Base-by-base conservation (phyloP, 2,329 filamentous ascomycete species). In the Domatiomyces catenatus region DNA sequence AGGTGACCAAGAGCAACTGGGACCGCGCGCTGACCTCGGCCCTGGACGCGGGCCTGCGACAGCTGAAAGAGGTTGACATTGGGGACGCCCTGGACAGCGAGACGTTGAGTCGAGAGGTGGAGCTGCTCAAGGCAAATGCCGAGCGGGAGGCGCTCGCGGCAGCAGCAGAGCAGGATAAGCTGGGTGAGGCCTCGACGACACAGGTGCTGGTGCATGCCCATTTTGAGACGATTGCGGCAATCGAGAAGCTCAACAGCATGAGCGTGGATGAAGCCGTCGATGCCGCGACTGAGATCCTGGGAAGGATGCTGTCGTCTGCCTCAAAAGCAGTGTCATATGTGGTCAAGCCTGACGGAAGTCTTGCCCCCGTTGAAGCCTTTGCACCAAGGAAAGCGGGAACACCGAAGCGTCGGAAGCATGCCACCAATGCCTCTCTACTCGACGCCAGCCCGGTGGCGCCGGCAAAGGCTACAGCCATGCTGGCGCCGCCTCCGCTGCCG, bases 191-290 rank as follows among this genome's bases (percentile, higher is more conserved):
- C 18, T 79, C 77, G 17, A 79, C 85, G 57, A 75, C 94, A 61
- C 89, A 95, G 66, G 77, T 86, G 47, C 75, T 98, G 50, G 76
- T 96, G 8, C 83, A 84, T 49, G 86, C 90, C 10, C 90, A 96
- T 61, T 94, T 98, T 59, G 89, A 95, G 61, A 90, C 89, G 1
- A 77, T 96, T 54, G 74, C 86, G 3, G 86, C 88, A 0, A 77
- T 98, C 49, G 80, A 83, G 50, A 84, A 86, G 57, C 86, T 92
- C 20, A 77, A 90, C 58, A 73, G 77, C 36, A 87, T 96, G 81
- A 83, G 76, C 52, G 86, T 94, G 63, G 79, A 83, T 32, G 83
- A 93, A 54, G 92, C 90, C 1, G 76, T 95, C 1, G 73, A 82
- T 15, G 81, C 85, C 50, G 92, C 89, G 22, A 87, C 83, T 63